These are phyloP conservation scores for Tympanopsis confertula DNA, from an alignment of 2,329 filamentous ascomycete species.

Conservation along the genomic window DNA sequence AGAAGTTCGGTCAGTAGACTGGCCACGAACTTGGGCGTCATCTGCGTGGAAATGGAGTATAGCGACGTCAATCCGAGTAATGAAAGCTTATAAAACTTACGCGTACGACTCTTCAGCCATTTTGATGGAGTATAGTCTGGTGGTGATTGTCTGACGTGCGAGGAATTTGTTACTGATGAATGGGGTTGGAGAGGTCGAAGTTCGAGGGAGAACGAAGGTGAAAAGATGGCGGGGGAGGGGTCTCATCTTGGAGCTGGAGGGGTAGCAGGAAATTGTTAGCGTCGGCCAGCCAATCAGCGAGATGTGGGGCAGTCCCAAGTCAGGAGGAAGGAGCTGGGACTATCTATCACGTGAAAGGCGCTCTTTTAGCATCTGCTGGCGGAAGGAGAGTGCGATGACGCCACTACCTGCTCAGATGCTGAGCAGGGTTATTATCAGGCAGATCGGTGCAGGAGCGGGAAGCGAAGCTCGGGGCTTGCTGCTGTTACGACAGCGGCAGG, in stretches of 20 bases:
- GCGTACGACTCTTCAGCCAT: background rate
- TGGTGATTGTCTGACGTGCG: background rate
- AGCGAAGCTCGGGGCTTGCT: too few species aligned
- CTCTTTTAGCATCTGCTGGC: too few species aligned
- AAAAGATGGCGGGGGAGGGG: background rate
- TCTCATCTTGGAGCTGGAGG: background rate
- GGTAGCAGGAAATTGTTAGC: too few species aligned
- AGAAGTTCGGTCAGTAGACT: background rate
- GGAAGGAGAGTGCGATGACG: too few species aligned
- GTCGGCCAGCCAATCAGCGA: too few species aligned
- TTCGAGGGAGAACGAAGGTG: background rate
- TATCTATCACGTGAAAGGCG: too few species aligned
- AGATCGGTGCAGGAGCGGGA: too few species aligned
- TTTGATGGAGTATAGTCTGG: background rate
- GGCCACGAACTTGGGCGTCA: background rate
- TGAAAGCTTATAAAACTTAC: background rate
- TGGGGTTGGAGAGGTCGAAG: background rate
- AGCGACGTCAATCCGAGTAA: background rate
- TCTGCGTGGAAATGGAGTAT: background rate
- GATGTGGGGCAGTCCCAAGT: too few species aligned
- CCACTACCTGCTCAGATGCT: too few species aligned
- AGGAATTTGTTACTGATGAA: background rate
- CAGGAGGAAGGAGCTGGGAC: too few species aligned
- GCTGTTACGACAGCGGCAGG: too few species aligned
- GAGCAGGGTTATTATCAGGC: too few species aligned